Evolutionary conservation across 2,329 filamentous ascomycete species (phyloP).

Genomic region (Sporothrix schenckii): DNA sequence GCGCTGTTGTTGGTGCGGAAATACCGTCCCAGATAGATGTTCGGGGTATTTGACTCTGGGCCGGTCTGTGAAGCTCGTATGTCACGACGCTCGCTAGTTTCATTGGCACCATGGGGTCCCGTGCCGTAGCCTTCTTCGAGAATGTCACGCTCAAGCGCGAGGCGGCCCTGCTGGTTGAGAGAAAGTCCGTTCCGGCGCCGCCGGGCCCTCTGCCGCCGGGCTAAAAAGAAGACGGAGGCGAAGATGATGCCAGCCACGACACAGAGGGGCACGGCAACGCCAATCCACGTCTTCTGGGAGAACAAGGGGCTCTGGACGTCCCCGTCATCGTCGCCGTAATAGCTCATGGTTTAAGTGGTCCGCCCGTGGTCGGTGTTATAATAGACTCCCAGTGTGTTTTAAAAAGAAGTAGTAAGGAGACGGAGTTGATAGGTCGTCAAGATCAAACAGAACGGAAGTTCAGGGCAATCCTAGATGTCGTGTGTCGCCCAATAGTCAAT

Average conservation of each 20-base stretch:
- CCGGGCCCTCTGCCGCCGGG: slow-evolving; percentile 24
- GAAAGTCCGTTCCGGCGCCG: slow-evolving; percentile 6
- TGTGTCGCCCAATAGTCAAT: neutral
- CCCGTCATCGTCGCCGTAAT: slow-evolving; percentile 18
- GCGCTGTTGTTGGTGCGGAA: neutral
- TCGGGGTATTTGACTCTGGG: neutral
- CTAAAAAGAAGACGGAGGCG: slow-evolving; percentile 2
- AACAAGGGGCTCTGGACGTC: neutral
- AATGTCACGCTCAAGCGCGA: slow-evolving; percentile 32
- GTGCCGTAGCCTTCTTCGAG: slow-evolving; percentile 13
- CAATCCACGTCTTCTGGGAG: slow-evolving; percentile 27
- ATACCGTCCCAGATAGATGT: neutral
- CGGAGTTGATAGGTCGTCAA: neutral
- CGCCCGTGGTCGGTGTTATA: too few relatives aligned
- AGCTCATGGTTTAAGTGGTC: slow-evolving; percentile 21
- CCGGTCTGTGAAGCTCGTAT: neutral
- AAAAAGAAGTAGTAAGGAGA: neutral
- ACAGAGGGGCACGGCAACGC: slow-evolving; percentile 30
- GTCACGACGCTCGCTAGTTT: neutral
- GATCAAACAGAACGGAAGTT: neutral
- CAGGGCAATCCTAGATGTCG: neutral
- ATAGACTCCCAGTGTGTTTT: neutral
- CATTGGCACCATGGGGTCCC: too few relatives aligned
- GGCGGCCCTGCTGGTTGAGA: slow-evolving; percentile 32
- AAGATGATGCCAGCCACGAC: slow-evolving; percentile 27